phyloP scores from a whole-genome alignment of 2,329 filamentous ascomycete genomes.

The Saccharata proteae region DNA sequence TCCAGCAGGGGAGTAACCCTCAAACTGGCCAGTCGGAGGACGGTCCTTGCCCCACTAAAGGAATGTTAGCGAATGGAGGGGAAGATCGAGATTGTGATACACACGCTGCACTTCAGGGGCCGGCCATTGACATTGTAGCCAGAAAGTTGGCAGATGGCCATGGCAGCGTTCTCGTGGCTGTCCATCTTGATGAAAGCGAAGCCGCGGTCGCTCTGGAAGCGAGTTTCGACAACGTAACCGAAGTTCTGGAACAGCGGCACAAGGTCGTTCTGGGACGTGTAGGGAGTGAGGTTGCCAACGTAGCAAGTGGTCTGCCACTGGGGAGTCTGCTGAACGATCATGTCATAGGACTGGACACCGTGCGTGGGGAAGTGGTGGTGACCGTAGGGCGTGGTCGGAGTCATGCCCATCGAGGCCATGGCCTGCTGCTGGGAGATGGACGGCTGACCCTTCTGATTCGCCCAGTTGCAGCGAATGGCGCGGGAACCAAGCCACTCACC shows the following conservation, averaged over 20 bases:
- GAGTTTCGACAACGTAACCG: conserved; percentile 91
- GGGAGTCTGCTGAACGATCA: conserved; percentile 89
- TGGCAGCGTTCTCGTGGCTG: conserved; percentile 91
- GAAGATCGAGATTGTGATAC: conserved; percentile 33
- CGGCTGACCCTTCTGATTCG: conserved; percentile 98
- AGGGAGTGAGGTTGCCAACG: conserved; percentile 92
- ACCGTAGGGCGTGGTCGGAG: conserved; percentile 87
- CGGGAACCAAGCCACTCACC: conserved; percentile 97
- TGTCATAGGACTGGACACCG: conserved; percentile 93
- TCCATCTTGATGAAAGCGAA: conserved; percentile 99
- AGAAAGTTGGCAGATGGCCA: conserved; percentile 96
- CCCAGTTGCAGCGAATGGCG: conserved; percentile 99
- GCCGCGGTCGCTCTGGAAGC: conserved; percentile 93
- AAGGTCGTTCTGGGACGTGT: conserved; percentile 91
- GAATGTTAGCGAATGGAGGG: conserved; percentile 17
- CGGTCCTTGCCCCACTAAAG: conserved; percentile 96
- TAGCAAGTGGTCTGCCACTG: conserved; percentile 98
- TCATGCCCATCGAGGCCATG: conserved; percentile 96
- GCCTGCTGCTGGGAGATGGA: conserved; percentile 96
- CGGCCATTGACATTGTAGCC: conserved; percentile 97
- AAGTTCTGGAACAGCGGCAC: conserved; percentile 99
- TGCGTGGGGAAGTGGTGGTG: conserved; percentile 97
- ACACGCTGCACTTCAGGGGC: conserved; percentile 95
- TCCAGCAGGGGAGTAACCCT: conserved; percentile 70
- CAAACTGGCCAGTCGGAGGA: conserved; percentile 70